Evolutionary conservation across 805 yeast genomes (phyloP).

Genomic region (Starmera quercuum): DNA sequence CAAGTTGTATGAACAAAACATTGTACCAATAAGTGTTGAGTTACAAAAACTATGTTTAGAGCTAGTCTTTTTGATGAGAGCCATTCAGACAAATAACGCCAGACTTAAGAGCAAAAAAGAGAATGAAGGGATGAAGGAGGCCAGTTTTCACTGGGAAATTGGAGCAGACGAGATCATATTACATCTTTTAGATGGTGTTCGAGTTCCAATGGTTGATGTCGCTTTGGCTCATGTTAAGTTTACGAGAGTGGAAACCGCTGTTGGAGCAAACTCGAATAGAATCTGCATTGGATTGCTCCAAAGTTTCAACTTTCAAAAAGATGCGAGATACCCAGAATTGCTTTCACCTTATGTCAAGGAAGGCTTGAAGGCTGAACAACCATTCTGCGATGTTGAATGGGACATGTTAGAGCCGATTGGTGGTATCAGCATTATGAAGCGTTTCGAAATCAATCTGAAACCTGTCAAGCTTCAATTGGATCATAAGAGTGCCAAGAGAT

Average conservation of each 20-base stretch:
- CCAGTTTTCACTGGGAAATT: constrained; percentile 37
- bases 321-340: constrained; percentile 44
- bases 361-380: constrained; percentile 18
- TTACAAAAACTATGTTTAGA: constrained; percentile 28
- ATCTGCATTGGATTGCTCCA: constrained; percentile 38
- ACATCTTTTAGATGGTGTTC: constrained; percentile 42
- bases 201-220: constrained; percentile 44
- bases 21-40: constrained; percentile 28
- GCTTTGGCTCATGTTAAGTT: constrained; percentile 42
- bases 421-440: constrained; percentile 50
- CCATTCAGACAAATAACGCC: constrained; percentile 28
- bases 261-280: constrained; percentile 45
- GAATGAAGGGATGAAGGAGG: constrained; percentile 11
- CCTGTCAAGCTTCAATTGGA: constrained; percentile 56
- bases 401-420: constrained; percentile 51
- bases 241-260: constrained; percentile 39
- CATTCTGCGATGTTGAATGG: constrained; percentile 43
- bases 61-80: constrained; percentile 34
- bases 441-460: constrained; percentile 39
- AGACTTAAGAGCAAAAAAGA: constrained; percentile 16
- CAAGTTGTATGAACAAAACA: constrained; percentile 25
- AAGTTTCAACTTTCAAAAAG: constrained; percentile 43
- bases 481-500: constrained; percentile 39
- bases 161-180: constrained; percentile 50
- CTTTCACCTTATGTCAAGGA: constrained; percentile 31